phyloP scores from a whole-genome alignment of 331 rosid species.

The Spiraea crenata region DNA sequence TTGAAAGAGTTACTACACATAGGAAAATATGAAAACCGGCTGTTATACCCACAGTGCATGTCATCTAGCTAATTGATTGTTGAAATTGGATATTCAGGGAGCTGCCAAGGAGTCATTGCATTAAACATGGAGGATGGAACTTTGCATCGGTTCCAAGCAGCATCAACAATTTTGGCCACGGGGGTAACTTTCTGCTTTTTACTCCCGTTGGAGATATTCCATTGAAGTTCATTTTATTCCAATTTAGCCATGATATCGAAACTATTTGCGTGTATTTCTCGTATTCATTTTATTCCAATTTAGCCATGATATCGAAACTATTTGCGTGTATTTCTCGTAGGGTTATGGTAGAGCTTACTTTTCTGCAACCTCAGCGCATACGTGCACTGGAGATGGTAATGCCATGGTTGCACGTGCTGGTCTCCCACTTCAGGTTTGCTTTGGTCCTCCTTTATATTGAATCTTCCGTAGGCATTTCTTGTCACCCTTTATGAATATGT shows the following conservation, averaged over 20 bases:
- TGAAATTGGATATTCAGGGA: slow-evolving; percentile 54
- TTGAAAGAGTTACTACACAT: not conserved
- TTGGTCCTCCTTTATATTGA: slow-evolving; percentile 23
- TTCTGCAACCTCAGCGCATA: slow-evolving; percentile 96
- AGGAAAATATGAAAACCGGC: not conserved
- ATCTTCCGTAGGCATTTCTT: slow-evolving; percentile 15
- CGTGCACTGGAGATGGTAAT: slow-evolving; percentile 97
- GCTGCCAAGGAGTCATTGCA: slow-evolving; percentile 96
- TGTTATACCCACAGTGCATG: not conserved
- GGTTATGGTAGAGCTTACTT: slow-evolving; percentile 96
- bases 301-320: no score
- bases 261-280: no score
- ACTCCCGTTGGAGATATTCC: slow-evolving; percentile 10
- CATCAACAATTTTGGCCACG: slow-evolving; percentile 91
- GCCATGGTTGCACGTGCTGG: slow-evolving; percentile 98
- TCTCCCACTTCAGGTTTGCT: slow-evolving; percentile 73
- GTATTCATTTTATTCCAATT: no score
- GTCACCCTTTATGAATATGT: slow-evolving; percentile 4
- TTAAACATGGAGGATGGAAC: slow-evolving; percentile 96
- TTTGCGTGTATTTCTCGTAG: slow-evolving; percentile 38
- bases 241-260: slow-evolving; percentile 10
- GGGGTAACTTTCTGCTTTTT: slow-evolving; percentile 57
- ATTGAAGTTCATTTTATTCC: slow-evolving; percentile 1
- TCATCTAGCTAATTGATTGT: slow-evolving; percentile 13
- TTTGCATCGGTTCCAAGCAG: slow-evolving; percentile 87